A percentile compares a stretch with the other conserved stretches of the same genome.
Evolutionary conservation across 1,284 basidiomycete species (phyloP).

Genomic region (Cutaneotrichosporon sp.): DNA sequence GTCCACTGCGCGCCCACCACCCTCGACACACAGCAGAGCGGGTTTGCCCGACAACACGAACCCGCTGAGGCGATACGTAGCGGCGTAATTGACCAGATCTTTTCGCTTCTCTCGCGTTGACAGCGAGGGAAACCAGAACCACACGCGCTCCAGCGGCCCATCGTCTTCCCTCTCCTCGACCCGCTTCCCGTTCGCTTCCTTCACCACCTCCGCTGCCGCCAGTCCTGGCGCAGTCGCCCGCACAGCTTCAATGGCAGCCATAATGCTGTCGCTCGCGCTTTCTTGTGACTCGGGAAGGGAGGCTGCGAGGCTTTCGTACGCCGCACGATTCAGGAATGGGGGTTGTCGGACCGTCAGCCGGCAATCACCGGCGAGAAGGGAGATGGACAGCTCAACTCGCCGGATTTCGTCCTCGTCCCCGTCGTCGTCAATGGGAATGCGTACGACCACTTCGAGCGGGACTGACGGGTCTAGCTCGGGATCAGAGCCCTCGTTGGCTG

Average conservation of each 20-base stretch:
- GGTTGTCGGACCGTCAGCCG: constrained; percentile 25
- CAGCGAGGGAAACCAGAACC: constrained; percentile 49
- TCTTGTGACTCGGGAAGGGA: constrained; percentile 1
- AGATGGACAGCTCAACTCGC: constrained; percentile 5
- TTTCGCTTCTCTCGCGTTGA: constrained; percentile 46
- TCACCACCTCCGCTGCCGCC: background rate
- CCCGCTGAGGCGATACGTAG: constrained; percentile 44
- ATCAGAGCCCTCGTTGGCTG: background rate
- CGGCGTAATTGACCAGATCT: constrained; percentile 48
- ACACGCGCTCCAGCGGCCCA: constrained; percentile 35
- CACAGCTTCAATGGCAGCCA: constrained; percentile 27
- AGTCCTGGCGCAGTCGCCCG: background rate
- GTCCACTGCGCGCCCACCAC: constrained; percentile 39
- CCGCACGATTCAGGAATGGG: constrained; percentile 18
- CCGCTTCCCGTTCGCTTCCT: background rate
- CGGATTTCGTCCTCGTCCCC: background rate
- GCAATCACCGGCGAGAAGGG: background rate
- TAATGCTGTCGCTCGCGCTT: constrained; percentile 26
- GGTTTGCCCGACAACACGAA: constrained; percentile 51
- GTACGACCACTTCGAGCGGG: constrained; percentile 8
- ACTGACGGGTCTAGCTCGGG: background rate
- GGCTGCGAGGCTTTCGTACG: constrained; percentile 15
- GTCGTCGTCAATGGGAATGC: constrained; percentile 9
- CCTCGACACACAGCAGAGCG: constrained; percentile 50
- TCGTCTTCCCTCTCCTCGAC: constrained; percentile 2